phyloP scores from a whole-genome alignment of 306 rosid species.

The Trifolium repens region DNA sequence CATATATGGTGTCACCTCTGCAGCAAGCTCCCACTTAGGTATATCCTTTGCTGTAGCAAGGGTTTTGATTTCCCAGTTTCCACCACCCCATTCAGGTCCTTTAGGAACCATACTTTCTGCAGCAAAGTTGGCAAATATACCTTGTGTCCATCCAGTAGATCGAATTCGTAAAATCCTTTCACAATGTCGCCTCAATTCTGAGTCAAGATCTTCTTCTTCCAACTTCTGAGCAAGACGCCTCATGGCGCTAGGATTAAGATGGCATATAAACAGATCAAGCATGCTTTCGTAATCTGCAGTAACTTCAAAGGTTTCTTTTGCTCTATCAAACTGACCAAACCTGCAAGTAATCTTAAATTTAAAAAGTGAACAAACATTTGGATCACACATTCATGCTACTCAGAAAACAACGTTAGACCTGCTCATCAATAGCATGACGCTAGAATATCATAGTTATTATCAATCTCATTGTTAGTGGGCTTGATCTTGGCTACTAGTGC shows the following conservation, averaged over 20 bases:
- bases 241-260: constrained; percentile 98
- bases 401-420: constrained; percentile 31
- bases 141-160: constrained; percentile 98
- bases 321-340: constrained; percentile 97
- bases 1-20: constrained; percentile 96
- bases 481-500: not conserved
- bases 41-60: constrained; percentile 83
- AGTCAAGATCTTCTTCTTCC: constrained; percentile 95
- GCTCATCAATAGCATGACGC: constrained; percentile 32
- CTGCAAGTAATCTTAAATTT: constrained; percentile 61
- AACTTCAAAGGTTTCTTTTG: constrained; percentile 97
- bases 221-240: constrained; percentile 97
- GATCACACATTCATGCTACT: constrained; percentile 21
- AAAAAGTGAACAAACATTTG: constrained; percentile 32
- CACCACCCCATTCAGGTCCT: constrained; percentile 99
- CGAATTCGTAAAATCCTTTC: constrained; percentile 94
- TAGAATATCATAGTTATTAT: not conserved
- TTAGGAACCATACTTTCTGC: constrained; percentile 99
- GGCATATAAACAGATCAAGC: constrained; percentile 97
- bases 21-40: constrained; percentile 99
- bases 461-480: not conserved
- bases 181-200: constrained; percentile 94
- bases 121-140: constrained; percentile 96
- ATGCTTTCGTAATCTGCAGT: constrained; percentile 85
- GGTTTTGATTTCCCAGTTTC: constrained; percentile 99